These are phyloP conservation scores for Coccomyxa subellipsoidea DNA, from an alignment of 163 green algal species.

Conservation along the genomic window DNA sequence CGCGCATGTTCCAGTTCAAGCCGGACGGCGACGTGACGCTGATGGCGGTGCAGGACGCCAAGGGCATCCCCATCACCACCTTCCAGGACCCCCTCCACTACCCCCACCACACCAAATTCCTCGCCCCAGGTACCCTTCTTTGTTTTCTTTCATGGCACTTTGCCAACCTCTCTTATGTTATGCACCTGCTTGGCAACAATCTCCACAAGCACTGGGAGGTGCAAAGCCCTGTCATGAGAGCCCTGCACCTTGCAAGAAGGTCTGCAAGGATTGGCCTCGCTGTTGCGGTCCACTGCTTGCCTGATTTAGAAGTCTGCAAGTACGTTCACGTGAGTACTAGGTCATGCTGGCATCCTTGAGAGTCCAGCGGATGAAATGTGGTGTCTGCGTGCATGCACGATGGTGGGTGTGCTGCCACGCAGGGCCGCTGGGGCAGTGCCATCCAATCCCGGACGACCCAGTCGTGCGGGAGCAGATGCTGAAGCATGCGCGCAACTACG, in stretches of 20 bases:
- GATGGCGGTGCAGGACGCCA: conserved; percentile 65
- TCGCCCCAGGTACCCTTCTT: conserved; percentile 52
- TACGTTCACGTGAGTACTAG: too few species aligned
- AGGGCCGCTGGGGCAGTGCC: conserved; percentile 77
- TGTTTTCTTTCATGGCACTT: not conserved
- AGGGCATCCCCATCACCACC: conserved; percentile 70
- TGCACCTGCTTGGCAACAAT: too few species aligned
- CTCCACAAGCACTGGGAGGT: too few species aligned
- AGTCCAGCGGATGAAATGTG: too few species aligned
- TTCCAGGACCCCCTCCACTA: conserved; percentile 89
- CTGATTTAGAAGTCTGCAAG: too few species aligned
- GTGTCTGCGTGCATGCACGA: not conserved
- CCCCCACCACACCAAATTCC: conserved; percentile 84
- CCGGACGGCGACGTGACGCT: conserved; percentile 84
- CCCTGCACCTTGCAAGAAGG: too few species aligned
- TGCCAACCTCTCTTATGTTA: too few species aligned
- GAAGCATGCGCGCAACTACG: conserved; percentile 60
- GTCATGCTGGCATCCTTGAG: too few species aligned
- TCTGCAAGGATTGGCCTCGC: too few species aligned
- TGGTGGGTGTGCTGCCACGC: not conserved
- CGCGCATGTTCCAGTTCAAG: conserved; percentile 89
- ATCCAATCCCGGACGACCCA: conserved; percentile 67
- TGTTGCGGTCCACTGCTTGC: too few species aligned
- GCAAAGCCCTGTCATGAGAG: too few species aligned
- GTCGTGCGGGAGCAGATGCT: conserved; percentile 60